Percentiles rank a stretch among this genome's conserved stretches.
phyloP scores from a whole-genome alignment of 257 asterid genomes.

The Primulina huaijiensis region DNA sequence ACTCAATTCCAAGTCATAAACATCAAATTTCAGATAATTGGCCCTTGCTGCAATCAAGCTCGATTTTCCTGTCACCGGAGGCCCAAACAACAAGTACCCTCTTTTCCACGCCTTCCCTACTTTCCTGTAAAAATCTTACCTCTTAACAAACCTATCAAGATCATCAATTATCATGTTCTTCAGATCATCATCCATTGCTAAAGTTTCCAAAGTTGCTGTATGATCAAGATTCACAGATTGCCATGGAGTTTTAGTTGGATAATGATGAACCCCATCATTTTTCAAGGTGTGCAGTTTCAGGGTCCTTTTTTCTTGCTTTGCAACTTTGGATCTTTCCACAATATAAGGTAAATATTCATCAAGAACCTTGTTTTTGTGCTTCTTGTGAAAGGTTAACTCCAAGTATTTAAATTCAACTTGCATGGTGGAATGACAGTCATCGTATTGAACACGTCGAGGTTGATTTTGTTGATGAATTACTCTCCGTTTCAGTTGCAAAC shows the following conservation, averaged over 20 bases:
- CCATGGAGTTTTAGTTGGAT: constrained; percentile 24
- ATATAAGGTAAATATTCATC: constrained; percentile 47
- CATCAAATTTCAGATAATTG: constrained; percentile 54
- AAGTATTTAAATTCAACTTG: constrained; percentile 24
- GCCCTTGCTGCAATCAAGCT: constrained; percentile 83
- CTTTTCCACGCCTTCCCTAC: constrained; percentile 82
- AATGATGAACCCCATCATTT: constrained; percentile 12
- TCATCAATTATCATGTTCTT: constrained; percentile 44
- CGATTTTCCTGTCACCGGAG: constrained; percentile 89
- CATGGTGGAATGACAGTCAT: constrained; percentile 12
- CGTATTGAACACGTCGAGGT: constrained; percentile 6
- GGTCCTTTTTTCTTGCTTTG: constrained; percentile 28
- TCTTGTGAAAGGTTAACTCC: constrained; percentile 38
- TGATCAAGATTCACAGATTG: constrained; percentile 55
- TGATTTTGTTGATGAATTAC: constrained; percentile 17
- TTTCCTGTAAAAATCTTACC: constrained; percentile 53
- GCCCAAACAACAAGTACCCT: constrained; percentile 70
- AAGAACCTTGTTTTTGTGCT: constrained; percentile 27
- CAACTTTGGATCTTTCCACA: constrained; percentile 34
- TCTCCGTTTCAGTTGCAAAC: constrained; percentile 39
- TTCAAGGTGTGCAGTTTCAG: constrained; percentile 35
- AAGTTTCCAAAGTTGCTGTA: constrained; percentile 52
- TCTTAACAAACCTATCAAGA: constrained; percentile 41
- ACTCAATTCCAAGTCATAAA: constrained; percentile 71
- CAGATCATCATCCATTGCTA: constrained; percentile 48